phyloP scores from a whole-genome alignment of 2,329 filamentous ascomycete genomes.

The Remersonia thermophila region DNA sequence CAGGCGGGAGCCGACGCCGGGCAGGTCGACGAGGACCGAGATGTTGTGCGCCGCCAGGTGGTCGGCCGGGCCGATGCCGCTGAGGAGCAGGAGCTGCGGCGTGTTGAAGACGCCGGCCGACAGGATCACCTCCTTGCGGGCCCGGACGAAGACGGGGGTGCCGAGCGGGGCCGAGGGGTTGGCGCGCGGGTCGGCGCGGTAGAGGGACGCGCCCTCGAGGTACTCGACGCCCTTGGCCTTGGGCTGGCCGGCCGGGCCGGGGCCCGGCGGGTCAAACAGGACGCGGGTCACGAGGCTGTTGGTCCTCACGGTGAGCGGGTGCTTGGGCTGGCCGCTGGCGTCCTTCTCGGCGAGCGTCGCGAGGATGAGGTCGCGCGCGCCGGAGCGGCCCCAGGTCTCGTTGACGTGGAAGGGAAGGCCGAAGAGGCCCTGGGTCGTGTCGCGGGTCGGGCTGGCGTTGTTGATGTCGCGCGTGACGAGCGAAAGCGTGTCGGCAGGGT shows the following conservation, averaged over 20 bases:
- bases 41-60: slow-evolving; percentile 34
- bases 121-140: slow-evolving; percentile 34
- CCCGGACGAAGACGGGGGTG: slow-evolving; percentile 16
- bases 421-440: slow-evolving; percentile 19
- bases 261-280: slow-evolving; percentile 22
- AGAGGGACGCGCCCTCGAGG: slow-evolving; percentile 23
- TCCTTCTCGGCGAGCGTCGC: slow-evolving; percentile 14
- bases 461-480: slow-evolving; percentile 15
- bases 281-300: slow-evolving; percentile 27
- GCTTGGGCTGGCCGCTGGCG: slow-evolving; percentile 11
- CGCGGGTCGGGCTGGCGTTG: slow-evolving; percentile 14
- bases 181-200: slow-evolving; percentile 23
- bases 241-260: slow-evolving; percentile 13
- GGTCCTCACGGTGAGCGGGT: slow-evolving; percentile 16
- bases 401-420: slow-evolving; percentile 15
- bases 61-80: slow-evolving; percentile 33
- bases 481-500: slow-evolving; percentile 7
- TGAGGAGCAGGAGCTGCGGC: slow-evolving; percentile 39
- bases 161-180: slow-evolving; percentile 20
- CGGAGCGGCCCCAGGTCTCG: slow-evolving; percentile 11
- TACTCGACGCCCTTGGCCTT: slow-evolving; percentile 24
- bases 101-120: slow-evolving; percentile 37
- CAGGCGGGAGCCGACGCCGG: slow-evolving; percentile 39
- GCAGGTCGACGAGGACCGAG: slow-evolving; percentile 30
- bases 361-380: slow-evolving; percentile 17